Percentiles rank a stretch among this genome's conserved stretches.
These are phyloP conservation scores for Wickerhamiella alocasiicola DNA, from an alignment of 805 yeast genomes.

Conservation along the genomic window DNA sequence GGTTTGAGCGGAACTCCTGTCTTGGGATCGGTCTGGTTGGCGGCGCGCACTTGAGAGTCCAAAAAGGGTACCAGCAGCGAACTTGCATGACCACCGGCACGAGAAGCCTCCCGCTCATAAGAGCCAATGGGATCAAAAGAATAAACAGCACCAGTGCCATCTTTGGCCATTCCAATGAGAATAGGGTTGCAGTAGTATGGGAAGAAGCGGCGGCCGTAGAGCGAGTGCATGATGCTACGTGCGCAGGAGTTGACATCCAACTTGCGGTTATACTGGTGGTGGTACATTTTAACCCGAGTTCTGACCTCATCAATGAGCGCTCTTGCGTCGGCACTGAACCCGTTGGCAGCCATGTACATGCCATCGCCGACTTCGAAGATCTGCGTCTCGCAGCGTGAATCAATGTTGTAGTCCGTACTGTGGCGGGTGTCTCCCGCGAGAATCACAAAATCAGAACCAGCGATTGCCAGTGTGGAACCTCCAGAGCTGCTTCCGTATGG, in stretches of 20 bases:
- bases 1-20: conserved; percentile 48
- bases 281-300: conserved; percentile 59
- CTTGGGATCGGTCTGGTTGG: conserved; percentile 79
- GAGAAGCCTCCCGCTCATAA: conserved; percentile 91
- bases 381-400: conserved; percentile 84
- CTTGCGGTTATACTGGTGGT: conserved; percentile 70
- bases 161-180: conserved; percentile 82
- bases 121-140: conserved; percentile 98
- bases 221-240: conserved; percentile 74
- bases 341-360: conserved; percentile 81
- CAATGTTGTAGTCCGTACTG: conserved; percentile 84
- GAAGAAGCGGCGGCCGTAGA: conserved; percentile 88
- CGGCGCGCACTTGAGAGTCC: conserved; percentile 93
- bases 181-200: conserved; percentile 95
- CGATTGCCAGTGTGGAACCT: conserved; percentile 94
- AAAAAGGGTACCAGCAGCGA: conserved; percentile 92
- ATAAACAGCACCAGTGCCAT: conserved; percentile 88
- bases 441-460: conserved; percentile 94
- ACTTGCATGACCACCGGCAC: conserved; percentile 98
- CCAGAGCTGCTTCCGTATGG: conserved; percentile 46
- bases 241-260: conserved; percentile 67
- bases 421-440: conserved; percentile 98
- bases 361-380: conserved; percentile 82
- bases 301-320: conserved; percentile 66
- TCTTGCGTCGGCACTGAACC: conserved; percentile 89